A percentile compares a stretch with the other conserved stretches of the same genome.
Conservation (phyloP, 495 filamentous ascomycete genomes). For the Penicillium subrubescens region DNA sequence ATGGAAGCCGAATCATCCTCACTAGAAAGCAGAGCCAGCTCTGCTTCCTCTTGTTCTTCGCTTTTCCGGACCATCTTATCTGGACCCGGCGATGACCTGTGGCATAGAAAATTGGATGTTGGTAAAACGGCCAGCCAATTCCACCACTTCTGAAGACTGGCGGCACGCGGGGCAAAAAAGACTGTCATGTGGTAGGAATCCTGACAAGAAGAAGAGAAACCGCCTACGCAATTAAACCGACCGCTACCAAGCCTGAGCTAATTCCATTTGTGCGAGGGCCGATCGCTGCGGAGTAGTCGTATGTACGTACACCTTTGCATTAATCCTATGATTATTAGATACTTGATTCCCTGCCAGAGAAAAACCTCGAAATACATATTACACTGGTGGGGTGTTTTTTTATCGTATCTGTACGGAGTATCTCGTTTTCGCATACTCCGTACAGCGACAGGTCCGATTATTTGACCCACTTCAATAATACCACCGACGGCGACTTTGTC, state of each 20-base stretch:
- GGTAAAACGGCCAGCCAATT: neutral
- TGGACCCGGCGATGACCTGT: too few species aligned
- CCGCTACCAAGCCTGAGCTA: neutral
- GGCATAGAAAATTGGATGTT: neutral
- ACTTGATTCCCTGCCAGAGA: neutral
- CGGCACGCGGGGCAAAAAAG: neutral
- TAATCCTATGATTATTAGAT: neutral
- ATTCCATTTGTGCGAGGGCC: neutral
- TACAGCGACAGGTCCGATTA: neutral
- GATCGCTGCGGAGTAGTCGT: neutral
- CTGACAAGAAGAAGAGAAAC: neutral
- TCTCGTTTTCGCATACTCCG: constrained; percentile 1
- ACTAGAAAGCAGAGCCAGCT: constrained; percentile 17
- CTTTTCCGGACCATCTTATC: neutral
- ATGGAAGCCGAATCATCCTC: constrained; percentile 13
- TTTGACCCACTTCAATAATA: neutral
- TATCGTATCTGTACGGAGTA: neutral
- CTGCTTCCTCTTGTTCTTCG: constrained; percentile 14
- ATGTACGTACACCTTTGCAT: neutral
- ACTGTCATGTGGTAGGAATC: neutral
- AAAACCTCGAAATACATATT: neutral
- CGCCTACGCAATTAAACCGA: neutral
- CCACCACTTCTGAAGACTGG: neutral
- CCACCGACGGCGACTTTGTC: neutral
- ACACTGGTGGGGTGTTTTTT: neutral